phyloP scores from a whole-genome alignment of 176 grass and related monocot species.

The Dendrocalamus sinicus region DNA sequence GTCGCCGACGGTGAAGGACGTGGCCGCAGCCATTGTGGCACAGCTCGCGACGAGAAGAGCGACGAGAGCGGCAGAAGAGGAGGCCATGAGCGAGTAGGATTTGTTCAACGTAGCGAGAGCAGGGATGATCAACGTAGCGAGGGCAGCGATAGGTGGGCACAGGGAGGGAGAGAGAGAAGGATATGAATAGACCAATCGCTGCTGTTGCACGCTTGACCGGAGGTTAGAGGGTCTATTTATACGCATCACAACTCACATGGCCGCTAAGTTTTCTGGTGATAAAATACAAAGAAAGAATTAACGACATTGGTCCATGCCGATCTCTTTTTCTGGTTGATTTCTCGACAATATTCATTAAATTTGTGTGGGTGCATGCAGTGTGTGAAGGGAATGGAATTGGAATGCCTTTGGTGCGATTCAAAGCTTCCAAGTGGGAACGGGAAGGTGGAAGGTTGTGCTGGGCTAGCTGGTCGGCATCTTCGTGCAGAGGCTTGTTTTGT shows the following conservation, averaged over 20 bases:
- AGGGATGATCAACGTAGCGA: not conserved
- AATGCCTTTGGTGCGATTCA: slow-evolving; percentile 48
- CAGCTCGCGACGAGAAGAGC: slow-evolving; percentile 33
- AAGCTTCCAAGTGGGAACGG: slow-evolving; percentile 37
- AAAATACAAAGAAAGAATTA: not conserved
- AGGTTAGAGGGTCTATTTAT: slow-evolving; percentile 47
- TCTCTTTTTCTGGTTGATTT: not conserved
- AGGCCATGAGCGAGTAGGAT: slow-evolving; percentile 20
- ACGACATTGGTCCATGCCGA: not conserved
- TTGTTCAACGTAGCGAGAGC: not conserved
- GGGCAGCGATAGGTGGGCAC: not conserved
- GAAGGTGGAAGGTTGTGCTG: slow-evolving; percentile 15
- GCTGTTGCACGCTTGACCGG: slow-evolving; percentile 3
- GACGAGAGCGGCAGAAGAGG: slow-evolving; percentile 3
- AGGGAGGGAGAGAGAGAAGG: not conserved
- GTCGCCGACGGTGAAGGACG: slow-evolving; percentile 65
- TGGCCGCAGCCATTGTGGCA: slow-evolving; percentile 37
- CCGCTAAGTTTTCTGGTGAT: not conserved
- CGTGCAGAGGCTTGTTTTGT: not conserved
- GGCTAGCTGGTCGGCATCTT: slow-evolving; percentile 45
- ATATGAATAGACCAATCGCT: not conserved
- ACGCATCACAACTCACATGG: not conserved
- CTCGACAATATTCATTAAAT: not conserved
- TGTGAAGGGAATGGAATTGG: slow-evolving; percentile 45
- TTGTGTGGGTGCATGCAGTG: not conserved